A percentile compares a stretch with the other conserved stretches of the same genome.
phyloP scores from a whole-genome alignment of 2,329 filamentous ascomycete species.

The Xylaria polymorpha region DNA sequence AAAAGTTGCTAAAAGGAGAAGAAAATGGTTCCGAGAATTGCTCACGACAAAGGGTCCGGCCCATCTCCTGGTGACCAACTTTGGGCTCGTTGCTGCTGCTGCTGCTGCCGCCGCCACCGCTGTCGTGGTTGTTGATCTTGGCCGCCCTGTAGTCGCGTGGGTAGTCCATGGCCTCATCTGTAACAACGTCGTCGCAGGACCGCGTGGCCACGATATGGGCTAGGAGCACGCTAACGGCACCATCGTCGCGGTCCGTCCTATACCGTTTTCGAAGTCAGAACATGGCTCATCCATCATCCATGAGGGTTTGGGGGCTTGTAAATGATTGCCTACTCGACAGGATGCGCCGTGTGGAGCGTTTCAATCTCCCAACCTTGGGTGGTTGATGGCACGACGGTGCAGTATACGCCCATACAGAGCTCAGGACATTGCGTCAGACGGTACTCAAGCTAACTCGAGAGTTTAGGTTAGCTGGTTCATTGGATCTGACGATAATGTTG shows the following conservation, averaged over 20 bases:
- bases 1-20: no score
- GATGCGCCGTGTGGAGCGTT: constrained; percentile 65
- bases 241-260: constrained; percentile 64
- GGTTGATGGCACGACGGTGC: constrained; percentile 65
- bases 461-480: constrained; percentile 11
- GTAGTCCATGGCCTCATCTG: constrained; percentile 80
- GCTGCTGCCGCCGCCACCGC: constrained; percentile 33
- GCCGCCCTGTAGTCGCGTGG: constrained; percentile 73
- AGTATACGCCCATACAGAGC: constrained; percentile 83
- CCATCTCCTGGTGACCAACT: constrained; percentile 77
- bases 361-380: constrained; percentile 61
- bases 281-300: background rate
- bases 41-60: constrained; percentile 68
- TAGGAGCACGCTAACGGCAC: constrained; percentile 71
- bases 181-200: constrained; percentile 70
- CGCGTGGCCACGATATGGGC: constrained; percentile 83
- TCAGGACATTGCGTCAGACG: constrained; percentile 80
- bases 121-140: constrained; percentile 49
- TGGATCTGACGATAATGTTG: background rate
- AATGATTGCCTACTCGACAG: constrained; percentile 59
- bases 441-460: constrained; percentile 73
- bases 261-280: background rate
- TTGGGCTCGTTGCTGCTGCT: constrained; percentile 57
- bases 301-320: background rate
- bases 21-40: no score